Conservation (phyloP, 2,329 filamentous ascomycete genomes). For the Trichoderma sp. region DNA sequence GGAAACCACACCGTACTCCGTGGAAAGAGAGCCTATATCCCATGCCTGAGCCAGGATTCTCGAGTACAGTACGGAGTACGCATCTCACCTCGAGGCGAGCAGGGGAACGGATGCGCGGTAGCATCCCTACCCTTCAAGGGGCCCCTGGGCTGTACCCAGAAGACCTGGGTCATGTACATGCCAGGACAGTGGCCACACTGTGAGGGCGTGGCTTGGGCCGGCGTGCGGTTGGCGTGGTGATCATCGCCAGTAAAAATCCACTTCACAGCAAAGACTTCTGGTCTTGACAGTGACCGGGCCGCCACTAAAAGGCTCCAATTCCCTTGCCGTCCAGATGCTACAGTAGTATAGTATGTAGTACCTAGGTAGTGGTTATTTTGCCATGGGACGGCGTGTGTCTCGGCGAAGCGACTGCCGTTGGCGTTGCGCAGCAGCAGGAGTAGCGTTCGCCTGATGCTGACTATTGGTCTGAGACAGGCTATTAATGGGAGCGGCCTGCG, state of each 20-base stretch:
- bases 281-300: not conserved
- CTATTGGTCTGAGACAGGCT: conserved; percentile 5
- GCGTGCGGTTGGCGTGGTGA: conserved; percentile 12
- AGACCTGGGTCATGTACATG: not conserved
- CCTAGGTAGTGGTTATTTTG: too few species aligned
- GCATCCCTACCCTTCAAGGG: not conserved
- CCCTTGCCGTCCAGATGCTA: not conserved
- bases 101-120: conserved; percentile 8
- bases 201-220: conserved; percentile 7
- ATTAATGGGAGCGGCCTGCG: not conserved
- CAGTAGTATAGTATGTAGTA: too few species aligned
- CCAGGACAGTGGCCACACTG: conserved; percentile 8
- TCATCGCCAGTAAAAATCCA: conserved; percentile 7
- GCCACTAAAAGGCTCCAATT: not conserved
- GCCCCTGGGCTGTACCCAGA: not conserved
- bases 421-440: not conserved
- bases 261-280: not conserved
- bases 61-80: not conserved
- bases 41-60: not conserved
- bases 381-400: not conserved
- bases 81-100: conserved; percentile 10
- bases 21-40: not conserved
- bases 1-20: not conserved
- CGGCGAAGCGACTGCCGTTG: not conserved
- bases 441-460: not conserved